Evolutionary conservation across 2,329 filamentous ascomycete genomes (phyloP).

Genomic region (Hymenoscyphus fraxineus): DNA sequence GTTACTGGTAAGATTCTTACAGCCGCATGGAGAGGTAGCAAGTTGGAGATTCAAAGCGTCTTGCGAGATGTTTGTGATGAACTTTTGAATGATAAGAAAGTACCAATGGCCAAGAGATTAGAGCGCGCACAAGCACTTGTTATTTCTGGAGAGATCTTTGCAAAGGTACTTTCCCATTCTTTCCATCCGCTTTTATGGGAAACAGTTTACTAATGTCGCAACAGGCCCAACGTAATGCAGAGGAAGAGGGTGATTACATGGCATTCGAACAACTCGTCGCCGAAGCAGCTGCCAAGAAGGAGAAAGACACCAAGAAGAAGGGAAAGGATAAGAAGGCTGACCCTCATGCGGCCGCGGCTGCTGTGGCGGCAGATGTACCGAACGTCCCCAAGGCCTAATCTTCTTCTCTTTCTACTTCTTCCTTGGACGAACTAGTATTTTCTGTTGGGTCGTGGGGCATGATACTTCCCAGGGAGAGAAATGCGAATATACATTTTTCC

Average conservation of each 20-base stretch:
- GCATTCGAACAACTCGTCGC: conserved; percentile 97
- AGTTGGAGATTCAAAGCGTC: conserved; percentile 97
- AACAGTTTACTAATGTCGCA: background rate
- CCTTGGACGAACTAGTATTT: background rate
- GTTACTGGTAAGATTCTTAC: conserved; percentile 98
- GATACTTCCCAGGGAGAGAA: background rate
- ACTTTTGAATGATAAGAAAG: conserved; percentile 74
- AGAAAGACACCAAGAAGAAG: conserved; percentile 63
- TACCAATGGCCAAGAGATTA: conserved; percentile 77
- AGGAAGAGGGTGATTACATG: conserved; percentile 98
- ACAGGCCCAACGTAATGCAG: conserved; percentile 81
- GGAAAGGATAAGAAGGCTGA: conserved; percentile 46
- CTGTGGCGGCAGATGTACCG: conserved; percentile 38
- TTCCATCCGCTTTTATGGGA: background rate
- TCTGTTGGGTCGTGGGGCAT: background rate
- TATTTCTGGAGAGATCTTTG: conserved; percentile 83
- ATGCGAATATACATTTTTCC: background rate
- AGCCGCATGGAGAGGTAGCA: conserved; percentile 92
- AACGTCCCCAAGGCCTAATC: conserved; percentile 37
- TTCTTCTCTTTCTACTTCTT: background rate
- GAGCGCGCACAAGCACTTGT: conserved; percentile 89
- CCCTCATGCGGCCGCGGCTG: conserved; percentile 25
- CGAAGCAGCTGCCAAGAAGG: conserved; percentile 93
- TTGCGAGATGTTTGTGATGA: conserved; percentile 90
- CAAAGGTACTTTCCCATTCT: conserved; percentile 59